Evolutionary conservation across 2,329 filamentous ascomycete genomes (phyloP).

Genomic region (Fonsecaea monophora): DNA sequence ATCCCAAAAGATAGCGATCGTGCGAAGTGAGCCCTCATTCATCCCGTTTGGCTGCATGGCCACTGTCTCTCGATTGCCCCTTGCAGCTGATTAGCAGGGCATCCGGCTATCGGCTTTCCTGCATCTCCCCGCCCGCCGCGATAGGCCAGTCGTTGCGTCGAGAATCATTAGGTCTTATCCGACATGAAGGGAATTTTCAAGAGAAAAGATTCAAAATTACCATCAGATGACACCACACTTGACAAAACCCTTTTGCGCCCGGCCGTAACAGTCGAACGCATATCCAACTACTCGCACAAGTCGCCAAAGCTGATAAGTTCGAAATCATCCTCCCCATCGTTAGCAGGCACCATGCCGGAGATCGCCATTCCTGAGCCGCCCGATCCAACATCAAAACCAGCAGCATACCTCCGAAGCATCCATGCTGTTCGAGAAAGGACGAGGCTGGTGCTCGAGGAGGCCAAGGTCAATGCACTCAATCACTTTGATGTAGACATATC

Average conservation of each 20-base stretch:
- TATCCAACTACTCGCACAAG: constrained; percentile 39
- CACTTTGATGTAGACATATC: constrained; percentile 89
- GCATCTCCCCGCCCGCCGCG: constrained; percentile 17
- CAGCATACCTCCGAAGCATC: constrained; percentile 88
- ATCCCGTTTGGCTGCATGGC: constrained; percentile 8
- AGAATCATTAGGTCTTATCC: constrained; percentile 30
- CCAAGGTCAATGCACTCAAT: constrained; percentile 74
- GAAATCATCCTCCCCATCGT: constrained; percentile 26
- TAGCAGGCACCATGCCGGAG: constrained; percentile 59
- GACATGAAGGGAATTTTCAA: constrained; percentile 58
- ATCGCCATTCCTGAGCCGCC: constrained; percentile 82
- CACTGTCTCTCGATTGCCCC: constrained; percentile 13
- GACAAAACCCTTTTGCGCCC: constrained; percentile 25
- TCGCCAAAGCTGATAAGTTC: constrained; percentile 37
- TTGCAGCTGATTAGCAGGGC: constrained; percentile 21
- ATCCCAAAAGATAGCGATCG: neutral
- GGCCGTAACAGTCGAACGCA: constrained; percentile 30
- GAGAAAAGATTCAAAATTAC: constrained; percentile 53
- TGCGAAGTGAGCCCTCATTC: constrained; percentile 7
- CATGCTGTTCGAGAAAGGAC: constrained; percentile 83
- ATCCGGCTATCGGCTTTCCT: constrained; percentile 26
- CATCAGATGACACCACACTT: constrained; percentile 21
- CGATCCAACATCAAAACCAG: constrained; percentile 85
- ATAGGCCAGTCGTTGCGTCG: constrained; percentile 18
- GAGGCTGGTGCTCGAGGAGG: constrained; percentile 75